phyloP scores from a whole-genome alignment of 2,329 filamentous ascomycete species.

The Cordyceps cateniannulata region DNA sequence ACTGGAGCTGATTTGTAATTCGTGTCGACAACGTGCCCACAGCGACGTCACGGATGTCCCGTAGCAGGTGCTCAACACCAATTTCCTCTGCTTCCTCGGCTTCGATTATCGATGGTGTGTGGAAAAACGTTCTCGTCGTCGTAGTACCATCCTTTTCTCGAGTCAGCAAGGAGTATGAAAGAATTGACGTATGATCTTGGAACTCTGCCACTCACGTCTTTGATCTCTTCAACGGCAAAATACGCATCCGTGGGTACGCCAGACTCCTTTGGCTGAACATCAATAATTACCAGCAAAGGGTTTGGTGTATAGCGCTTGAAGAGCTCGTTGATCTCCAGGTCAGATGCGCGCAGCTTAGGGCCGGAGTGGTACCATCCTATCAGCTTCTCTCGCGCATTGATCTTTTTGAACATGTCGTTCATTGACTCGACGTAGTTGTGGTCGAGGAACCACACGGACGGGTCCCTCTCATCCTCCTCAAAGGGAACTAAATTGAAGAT shows the following conservation, averaged over 20 bases:
- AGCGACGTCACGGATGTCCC: conserved; percentile 96
- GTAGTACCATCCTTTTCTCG: conserved; percentile 80
- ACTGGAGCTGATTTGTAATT: conserved; percentile 96
- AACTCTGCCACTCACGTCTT: conserved; percentile 64
- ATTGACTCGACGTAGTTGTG: conserved; percentile 99
- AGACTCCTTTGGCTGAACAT: conserved; percentile 96
- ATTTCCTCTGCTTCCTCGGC: conserved; percentile 99
- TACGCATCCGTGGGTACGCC: conserved; percentile 98
- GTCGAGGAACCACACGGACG: conserved; percentile 97
- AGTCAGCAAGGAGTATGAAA: neutral
- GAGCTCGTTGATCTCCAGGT: conserved; percentile 98
- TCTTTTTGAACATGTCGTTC: conserved; percentile 99
- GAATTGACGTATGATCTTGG: neutral
- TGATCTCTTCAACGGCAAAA: conserved; percentile 98
- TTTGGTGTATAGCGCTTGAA: conserved; percentile 99
- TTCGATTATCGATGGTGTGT: conserved; percentile 97
- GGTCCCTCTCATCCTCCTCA: conserved; percentile 97
- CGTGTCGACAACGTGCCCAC: conserved; percentile 94
- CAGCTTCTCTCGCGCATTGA: conserved; percentile 97
- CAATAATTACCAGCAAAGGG: conserved; percentile 92
- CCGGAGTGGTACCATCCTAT: conserved; percentile 99
- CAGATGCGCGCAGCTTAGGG: conserved; percentile 90
- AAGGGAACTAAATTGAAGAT: conserved; percentile 66
- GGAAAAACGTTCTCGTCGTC: conserved; percentile 94
- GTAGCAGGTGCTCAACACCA: conserved; percentile 92